Conservation (phyloP, 2,329 filamentous ascomycete species). For the Hawksworthiomyces lignivorus region DNA sequence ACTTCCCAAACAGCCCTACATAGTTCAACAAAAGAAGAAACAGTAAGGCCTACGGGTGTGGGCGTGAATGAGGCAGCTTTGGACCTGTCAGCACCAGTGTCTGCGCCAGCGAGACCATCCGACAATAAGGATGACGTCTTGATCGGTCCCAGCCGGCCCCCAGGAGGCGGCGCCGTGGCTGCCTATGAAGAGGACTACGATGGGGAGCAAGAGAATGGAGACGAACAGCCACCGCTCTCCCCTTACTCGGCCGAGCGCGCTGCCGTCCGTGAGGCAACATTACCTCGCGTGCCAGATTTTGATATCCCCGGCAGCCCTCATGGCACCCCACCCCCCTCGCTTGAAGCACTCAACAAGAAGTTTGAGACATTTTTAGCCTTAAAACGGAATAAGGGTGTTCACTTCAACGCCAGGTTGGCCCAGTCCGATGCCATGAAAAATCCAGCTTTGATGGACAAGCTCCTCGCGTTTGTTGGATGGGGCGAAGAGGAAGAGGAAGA, state of each 20-base stretch:
- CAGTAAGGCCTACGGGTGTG: no score
- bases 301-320: slow-evolving; percentile 68
- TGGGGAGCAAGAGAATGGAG: slow-evolving; percentile 12
- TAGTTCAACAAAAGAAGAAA: no score
- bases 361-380: slow-evolving; percentile 67
- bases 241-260: slow-evolving; percentile 61
- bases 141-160: slow-evolving; percentile 15
- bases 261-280: slow-evolving; percentile 62
- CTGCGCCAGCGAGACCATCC: neutral
- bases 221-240: slow-evolving; percentile 35
- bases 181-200: slow-evolving; percentile 1
- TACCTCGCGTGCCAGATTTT: slow-evolving; percentile 64
- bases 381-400: slow-evolving; percentile 62
- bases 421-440: slow-evolving; percentile 61
- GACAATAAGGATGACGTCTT: slow-evolving; percentile 1
- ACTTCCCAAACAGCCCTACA: no score
- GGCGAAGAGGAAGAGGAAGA: slow-evolving; percentile 30
- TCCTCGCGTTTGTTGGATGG: slow-evolving; percentile 58
- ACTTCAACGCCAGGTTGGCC: slow-evolving; percentile 71
- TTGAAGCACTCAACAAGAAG: slow-evolving; percentile 47
- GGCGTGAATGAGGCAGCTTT: no score
- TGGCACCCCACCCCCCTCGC: slow-evolving; percentile 42
- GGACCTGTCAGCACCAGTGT: neutral
- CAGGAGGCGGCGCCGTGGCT: slow-evolving; percentile 6
- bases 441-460: slow-evolving; percentile 62